A percentile compares a stretch with the other conserved stretches of the same genome.
phyloP scores from a whole-genome alignment of 1,139 yeast genomes.

The Magnusiomyces fungicola region DNA sequence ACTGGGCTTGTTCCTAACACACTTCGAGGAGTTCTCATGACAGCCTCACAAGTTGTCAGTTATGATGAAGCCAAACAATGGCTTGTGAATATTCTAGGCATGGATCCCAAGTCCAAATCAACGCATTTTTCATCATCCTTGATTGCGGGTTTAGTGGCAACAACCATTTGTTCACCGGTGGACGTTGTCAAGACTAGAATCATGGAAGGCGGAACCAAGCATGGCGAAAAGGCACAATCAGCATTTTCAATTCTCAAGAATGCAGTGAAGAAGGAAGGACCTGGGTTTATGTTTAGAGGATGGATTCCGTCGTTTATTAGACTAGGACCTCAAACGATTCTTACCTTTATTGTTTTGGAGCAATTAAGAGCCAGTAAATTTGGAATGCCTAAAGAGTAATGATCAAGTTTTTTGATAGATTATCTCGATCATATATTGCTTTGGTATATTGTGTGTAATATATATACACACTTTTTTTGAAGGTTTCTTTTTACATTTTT shows the following conservation, averaged over 20 bases:
- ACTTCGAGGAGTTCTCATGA: constrained; percentile 78
- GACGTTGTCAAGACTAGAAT: constrained; percentile 86
- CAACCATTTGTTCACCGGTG: constrained; percentile 87
- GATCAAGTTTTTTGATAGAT: no score
- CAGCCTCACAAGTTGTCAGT: constrained; percentile 85
- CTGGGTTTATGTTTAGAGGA: constrained; percentile 76
- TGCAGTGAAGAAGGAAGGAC: constrained; percentile 65
- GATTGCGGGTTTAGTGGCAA: constrained; percentile 78
- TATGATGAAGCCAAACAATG: constrained; percentile 68
- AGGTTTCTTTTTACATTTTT: no score
- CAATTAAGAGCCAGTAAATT: constrained; percentile 50
- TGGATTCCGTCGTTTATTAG: constrained; percentile 87
- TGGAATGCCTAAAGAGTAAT: constrained; percentile 7
- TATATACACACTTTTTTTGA: no score
- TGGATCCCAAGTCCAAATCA: constrained; percentile 55
- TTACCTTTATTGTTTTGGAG: constrained; percentile 75
- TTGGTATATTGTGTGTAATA: no score
- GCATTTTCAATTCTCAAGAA: constrained; percentile 46
- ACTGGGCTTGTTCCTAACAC: constrained; percentile 75
- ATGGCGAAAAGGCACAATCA: neutral
- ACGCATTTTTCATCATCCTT: constrained; percentile 76
- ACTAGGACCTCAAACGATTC: constrained; percentile 83
- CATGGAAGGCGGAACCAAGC: constrained; percentile 43
- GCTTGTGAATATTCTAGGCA: constrained; percentile 43
- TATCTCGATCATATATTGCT: no score